These are phyloP conservation scores for Williopsis jadinii DNA, from an alignment of 1,139 yeast species.

Conservation along the genomic window DNA sequence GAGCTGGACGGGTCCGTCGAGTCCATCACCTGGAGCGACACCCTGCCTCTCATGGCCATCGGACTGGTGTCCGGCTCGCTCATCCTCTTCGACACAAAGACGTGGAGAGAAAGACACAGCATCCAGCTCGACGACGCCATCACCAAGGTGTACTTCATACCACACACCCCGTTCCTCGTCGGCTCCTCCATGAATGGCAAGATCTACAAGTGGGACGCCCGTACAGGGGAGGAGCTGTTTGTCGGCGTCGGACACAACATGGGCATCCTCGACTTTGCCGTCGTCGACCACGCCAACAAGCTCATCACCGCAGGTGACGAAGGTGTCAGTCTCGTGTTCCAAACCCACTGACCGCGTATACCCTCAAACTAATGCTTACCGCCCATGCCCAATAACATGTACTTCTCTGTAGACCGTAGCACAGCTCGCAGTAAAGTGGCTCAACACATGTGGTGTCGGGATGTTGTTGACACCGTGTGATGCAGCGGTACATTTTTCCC, in stretches of 20 bases:
- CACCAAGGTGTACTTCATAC: slow-evolving; percentile 68
- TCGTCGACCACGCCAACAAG: slow-evolving; percentile 55
- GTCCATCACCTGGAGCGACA: slow-evolving; percentile 74
- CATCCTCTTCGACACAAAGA: slow-evolving; percentile 69
- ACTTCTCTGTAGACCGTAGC: not conserved
- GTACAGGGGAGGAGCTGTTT: slow-evolving; percentile 72
- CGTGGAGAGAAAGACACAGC: slow-evolving; percentile 79
- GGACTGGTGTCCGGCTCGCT: slow-evolving; percentile 90
- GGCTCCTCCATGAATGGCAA: slow-evolving; percentile 83
- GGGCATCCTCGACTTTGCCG: slow-evolving; percentile 83
- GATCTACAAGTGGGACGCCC: slow-evolving; percentile 81
- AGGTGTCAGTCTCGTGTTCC: slow-evolving; percentile 79
- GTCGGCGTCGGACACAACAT: slow-evolving; percentile 88
- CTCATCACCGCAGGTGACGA: slow-evolving; percentile 96
- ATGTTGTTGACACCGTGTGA: not conserved
- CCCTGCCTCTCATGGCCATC: slow-evolving; percentile 63
- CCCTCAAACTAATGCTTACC: too few relatives aligned
- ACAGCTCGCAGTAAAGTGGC: not conserved
- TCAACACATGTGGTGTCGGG: not conserved
- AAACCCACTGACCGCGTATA: slow-evolving; percentile 13
- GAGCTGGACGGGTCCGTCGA: slow-evolving; percentile 78
- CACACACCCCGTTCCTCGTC: slow-evolving; percentile 48
- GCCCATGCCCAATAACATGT: not conserved
- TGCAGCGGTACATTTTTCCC: not conserved
- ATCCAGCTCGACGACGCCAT: slow-evolving; percentile 72